Conservation (phyloP, 73 alveolate species). For the Urostyla sp. region DNA sequence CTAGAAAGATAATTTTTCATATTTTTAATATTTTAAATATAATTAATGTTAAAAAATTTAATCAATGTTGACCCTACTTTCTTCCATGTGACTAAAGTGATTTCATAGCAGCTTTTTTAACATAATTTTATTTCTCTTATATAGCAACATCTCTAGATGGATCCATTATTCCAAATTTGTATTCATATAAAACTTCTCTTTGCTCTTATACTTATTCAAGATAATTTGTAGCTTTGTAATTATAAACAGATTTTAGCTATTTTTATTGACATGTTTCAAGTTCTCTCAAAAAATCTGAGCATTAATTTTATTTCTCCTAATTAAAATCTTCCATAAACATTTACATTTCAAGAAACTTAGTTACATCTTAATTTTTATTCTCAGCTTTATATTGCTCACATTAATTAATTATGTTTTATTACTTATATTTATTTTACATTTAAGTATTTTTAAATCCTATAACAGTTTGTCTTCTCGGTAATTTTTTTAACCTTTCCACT, state of each 20-base stretch:
- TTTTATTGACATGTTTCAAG: background rate
- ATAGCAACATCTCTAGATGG: constrained; percentile 50
- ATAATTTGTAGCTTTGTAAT: constrained; percentile 6
- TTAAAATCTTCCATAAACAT: constrained; percentile 20
- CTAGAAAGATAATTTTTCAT: background rate
- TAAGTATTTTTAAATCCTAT: background rate
- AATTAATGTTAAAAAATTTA: too few species aligned
- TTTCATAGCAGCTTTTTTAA: constrained; percentile 1
- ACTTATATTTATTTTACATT: background rate
- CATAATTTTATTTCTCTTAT: constrained; percentile 33
- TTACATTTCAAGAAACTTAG: background rate
- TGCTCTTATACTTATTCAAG: constrained; percentile 41
- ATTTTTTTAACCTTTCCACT: background rate
- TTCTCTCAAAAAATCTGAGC: constrained; percentile 18
- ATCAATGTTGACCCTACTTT: too few species aligned
- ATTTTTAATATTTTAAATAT: too few species aligned
- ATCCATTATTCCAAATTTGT: constrained; percentile 53
- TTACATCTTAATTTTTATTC: background rate
- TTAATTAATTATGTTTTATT: background rate
- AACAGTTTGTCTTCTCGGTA: background rate
- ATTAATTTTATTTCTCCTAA: background rate
- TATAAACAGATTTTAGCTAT: constrained; percentile 6
- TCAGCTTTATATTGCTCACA: background rate
- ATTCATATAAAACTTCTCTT: constrained; percentile 45
- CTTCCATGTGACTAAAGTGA: background rate